Conservation (phyloP, 352 stramenopile species). For the Discostella stelligera region DNA sequence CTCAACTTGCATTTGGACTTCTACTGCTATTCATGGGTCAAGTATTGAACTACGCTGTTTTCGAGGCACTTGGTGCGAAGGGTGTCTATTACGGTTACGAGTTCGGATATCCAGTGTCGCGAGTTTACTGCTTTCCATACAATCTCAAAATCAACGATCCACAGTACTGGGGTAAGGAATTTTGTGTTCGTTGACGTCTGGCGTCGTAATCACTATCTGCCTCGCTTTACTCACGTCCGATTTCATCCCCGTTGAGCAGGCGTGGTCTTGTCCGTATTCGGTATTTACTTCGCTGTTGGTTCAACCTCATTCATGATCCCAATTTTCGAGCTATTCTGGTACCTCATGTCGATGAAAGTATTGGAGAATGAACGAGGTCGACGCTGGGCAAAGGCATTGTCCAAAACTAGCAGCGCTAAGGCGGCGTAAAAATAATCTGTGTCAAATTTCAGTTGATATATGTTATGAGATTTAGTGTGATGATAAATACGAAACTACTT, state of each 20-base stretch:
- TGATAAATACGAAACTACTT: not conserved
- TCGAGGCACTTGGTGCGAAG: slow-evolving; percentile 47
- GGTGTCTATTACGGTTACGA: slow-evolving; percentile 59
- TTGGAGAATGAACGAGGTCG: slow-evolving; percentile 47
- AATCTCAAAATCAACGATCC: slow-evolving; percentile 55
- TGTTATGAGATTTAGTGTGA: not conserved
- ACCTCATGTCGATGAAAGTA: slow-evolving; percentile 45
- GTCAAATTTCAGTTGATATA: not conserved
- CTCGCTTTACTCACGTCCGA: not conserved
- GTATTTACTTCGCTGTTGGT: slow-evolving; percentile 43
- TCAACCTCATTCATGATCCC: slow-evolving; percentile 33
- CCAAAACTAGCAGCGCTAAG: not conserved
- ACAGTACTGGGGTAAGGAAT: slow-evolving; percentile 44
- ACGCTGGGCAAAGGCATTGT: slow-evolving; percentile 22
- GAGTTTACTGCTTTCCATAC: slow-evolving; percentile 55
- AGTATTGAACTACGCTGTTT: slow-evolving; percentile 49
- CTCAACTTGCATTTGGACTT: slow-evolving; percentile 30
- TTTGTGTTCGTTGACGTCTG: not conserved
- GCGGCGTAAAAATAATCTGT: not conserved
- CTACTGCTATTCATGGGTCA: slow-evolving; percentile 41
- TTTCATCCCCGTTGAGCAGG: slow-evolving; percentile 7
- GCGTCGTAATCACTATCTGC: not conserved
- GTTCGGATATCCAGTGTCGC: slow-evolving; percentile 44
- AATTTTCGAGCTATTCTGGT: slow-evolving; percentile 49
- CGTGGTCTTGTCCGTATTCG: slow-evolving; percentile 47